Conservation (phyloP, 1,284 basidiomycete genomes). For the Cerioporus squamosus region DNA sequence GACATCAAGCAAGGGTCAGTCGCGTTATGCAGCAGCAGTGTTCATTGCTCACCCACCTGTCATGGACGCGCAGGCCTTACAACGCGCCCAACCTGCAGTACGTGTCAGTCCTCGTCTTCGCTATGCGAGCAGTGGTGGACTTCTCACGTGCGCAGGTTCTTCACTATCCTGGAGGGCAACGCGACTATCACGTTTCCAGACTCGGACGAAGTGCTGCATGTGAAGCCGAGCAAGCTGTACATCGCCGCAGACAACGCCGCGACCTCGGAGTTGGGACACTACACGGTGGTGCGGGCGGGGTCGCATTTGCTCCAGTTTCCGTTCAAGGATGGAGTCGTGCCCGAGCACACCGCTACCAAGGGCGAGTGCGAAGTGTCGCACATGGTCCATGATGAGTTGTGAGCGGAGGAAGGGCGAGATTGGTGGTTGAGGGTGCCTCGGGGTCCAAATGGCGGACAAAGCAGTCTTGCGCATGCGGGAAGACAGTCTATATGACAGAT, state of each 20-base stretch:
- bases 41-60: too few species aligned
- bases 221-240: slow-evolving; percentile 4
- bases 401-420: too few species aligned
- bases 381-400: too few species aligned
- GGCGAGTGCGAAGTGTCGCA: slow-evolving; percentile 1
- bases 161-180: slow-evolving; percentile 6
- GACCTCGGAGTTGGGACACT: slow-evolving; percentile 5
- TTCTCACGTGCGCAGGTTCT: not conserved
- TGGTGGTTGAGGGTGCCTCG: too few species aligned
- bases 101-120: not conserved
- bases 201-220: slow-evolving; percentile 5
- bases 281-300: slow-evolving; percentile 2
- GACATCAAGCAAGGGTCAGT: slow-evolving; percentile 7
- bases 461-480: too few species aligned
- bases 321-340: slow-evolving; percentile 7
- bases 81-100: slow-evolving; percentile 1
- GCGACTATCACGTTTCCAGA: slow-evolving; percentile 7
- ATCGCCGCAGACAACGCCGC: not conserved
- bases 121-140: too few species aligned
- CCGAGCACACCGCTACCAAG: not conserved
- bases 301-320: slow-evolving; percentile 2
- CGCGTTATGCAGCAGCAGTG: too few species aligned
- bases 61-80: not conserved
- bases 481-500: too few species aligned
- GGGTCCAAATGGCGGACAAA: too few species aligned